These are phyloP conservation scores for Starmerella stellata DNA, from an alignment of 805 yeast species.

Conservation along the genomic window DNA sequence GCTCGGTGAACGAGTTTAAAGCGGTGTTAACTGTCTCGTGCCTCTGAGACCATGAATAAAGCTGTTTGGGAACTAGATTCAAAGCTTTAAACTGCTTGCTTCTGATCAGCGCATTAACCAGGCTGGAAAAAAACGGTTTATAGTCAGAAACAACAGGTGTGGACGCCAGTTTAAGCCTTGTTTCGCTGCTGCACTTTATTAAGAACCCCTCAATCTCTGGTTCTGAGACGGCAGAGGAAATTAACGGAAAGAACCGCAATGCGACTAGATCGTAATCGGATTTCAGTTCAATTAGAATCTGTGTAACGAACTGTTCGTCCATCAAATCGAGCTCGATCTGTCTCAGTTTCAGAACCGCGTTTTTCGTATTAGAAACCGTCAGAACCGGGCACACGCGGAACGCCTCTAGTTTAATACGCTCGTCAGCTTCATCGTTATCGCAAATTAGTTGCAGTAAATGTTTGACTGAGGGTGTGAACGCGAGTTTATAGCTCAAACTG, in stretches of 20 bases:
- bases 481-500: background rate
- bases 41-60: conserved; percentile 9
- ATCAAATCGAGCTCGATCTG: conserved; percentile 1
- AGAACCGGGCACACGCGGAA: background rate
- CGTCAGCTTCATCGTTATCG: background rate
- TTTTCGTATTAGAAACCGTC: background rate
- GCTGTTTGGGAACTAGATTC: conserved; percentile 4
- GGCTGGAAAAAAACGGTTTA: conserved; percentile 1
- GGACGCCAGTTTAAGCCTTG: conserved; percentile 2
- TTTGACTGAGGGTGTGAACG: background rate
- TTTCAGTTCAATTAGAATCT: background rate
- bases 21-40: conserved; percentile 5
- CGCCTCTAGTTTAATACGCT: background rate
- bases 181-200: background rate
- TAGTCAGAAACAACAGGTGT: conserved; percentile 1
- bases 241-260: conserved; percentile 10
- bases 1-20: background rate
- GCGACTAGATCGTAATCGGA: background rate
- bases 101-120: conserved; percentile 4
- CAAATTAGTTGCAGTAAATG: background rate
- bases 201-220: conserved; percentile 1
- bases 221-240: background rate
- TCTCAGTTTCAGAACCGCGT: background rate
- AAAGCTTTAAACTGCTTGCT: conserved; percentile 3
- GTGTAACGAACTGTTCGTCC: background rate